These are phyloP conservation scores for Micractinium conductrix DNA, from an alignment of 139 green algal species.

Conservation along the genomic window DNA sequence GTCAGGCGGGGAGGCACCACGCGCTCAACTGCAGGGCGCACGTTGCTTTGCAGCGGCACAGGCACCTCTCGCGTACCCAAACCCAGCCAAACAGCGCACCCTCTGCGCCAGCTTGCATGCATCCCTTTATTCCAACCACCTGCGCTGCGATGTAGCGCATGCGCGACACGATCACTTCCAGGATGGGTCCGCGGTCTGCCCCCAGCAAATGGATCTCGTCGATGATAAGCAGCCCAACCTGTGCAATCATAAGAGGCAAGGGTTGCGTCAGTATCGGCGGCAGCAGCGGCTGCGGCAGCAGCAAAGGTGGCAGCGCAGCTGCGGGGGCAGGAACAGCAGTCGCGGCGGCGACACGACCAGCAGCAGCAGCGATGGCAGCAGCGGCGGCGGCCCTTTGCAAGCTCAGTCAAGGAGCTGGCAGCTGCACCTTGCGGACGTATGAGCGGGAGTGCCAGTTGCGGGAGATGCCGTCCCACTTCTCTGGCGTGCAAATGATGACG, in stretches of 20 bases:
- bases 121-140: neutral
- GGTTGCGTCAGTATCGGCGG: no score
- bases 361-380: no score
- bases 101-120: neutral
- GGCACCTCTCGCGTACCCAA: neutral
- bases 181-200: constrained; percentile 91
- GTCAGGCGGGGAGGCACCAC: neutral
- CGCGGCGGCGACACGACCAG: no score
- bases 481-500: constrained; percentile 95
- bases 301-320: no score
- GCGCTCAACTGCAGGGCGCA: neutral
- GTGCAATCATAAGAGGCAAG: no score
- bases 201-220: constrained; percentile 99
- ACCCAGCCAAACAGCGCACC: neutral
- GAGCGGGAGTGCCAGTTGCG: constrained; percentile 86
- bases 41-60: neutral
- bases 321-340: no score
- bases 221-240: constrained; percentile 94
- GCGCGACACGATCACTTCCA: constrained; percentile 94
- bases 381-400: neutral
- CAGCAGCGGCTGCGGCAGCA: no score
- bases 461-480: constrained; percentile 98
- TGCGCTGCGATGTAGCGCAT: constrained; percentile 88
- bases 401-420: no score
- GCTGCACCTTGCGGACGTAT: constrained; percentile 77